These are phyloP conservation scores for Aspergillus sojae DNA, from an alignment of 2,329 filamentous ascomycete genomes.

Conservation along the genomic window DNA sequence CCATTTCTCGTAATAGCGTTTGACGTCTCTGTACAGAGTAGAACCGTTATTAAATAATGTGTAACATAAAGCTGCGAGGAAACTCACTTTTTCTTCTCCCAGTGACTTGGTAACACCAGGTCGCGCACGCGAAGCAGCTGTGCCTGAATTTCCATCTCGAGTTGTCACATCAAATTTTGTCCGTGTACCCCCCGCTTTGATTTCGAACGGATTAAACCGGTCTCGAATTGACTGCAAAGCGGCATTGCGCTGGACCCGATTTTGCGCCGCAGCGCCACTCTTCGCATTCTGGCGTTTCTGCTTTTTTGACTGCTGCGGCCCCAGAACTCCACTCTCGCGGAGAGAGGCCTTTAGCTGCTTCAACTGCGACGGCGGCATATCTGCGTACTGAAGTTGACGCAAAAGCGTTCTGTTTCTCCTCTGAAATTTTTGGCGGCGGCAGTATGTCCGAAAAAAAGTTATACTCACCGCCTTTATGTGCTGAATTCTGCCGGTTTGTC, in stretches of 20 bases:
- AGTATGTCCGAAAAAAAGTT: constrained; percentile 32
- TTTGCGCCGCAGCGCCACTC: constrained; percentile 68
- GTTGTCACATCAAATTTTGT: constrained; percentile 86
- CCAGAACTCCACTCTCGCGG: constrained; percentile 83
- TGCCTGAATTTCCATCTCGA: constrained; percentile 54
- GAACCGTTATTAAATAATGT: constrained; percentile 16
- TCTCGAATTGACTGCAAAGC: constrained; percentile 87
- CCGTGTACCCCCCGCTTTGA: constrained; percentile 75
- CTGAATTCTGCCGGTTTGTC: constrained; percentile 33
- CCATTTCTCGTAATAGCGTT: constrained; percentile 87
- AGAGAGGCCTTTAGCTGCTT: constrained; percentile 94
- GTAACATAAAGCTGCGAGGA: constrained; percentile 1
- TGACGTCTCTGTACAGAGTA: constrained; percentile 63
- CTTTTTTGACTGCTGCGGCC: constrained; percentile 93
- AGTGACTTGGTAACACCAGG: constrained; percentile 83
- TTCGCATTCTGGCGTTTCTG: constrained; percentile 76
- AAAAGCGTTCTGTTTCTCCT: constrained; percentile 22
- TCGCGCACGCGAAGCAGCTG: constrained; percentile 64
- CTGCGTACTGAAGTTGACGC: constrained; percentile 26
- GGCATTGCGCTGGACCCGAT: constrained; percentile 73
- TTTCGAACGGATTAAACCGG: constrained; percentile 96
- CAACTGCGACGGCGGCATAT: constrained; percentile 93
- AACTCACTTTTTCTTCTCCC: constrained; percentile 77
- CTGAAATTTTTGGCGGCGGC: constrained; percentile 30
- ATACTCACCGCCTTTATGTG: constrained; percentile 36